These are phyloP conservation scores for Casuarina cunninghamiana DNA, from an alignment of 306 rosid species.

Conservation along the genomic window DNA sequence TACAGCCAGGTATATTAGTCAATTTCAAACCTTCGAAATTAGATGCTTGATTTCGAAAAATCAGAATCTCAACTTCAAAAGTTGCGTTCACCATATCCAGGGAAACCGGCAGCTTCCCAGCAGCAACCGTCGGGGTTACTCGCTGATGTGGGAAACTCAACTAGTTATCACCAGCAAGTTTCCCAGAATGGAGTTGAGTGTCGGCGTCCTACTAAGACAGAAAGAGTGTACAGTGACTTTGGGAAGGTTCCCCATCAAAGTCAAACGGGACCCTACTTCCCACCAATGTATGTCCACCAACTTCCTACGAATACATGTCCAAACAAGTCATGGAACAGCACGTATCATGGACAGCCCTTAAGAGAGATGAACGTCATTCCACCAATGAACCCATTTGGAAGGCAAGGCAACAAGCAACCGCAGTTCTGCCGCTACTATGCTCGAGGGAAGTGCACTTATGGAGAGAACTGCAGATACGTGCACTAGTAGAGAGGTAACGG, in stretches of 20 bases:
- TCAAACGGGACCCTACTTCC: background rate
- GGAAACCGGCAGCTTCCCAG: background rate
- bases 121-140: slow-evolving; percentile 15
- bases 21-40: slow-evolving; percentile 15
- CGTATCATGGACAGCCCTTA: slow-evolving; percentile 37
- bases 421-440: slow-evolving; percentile 59
- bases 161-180: slow-evolving; percentile 25
- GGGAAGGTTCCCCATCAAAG: slow-evolving; percentile 5
- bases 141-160: slow-evolving; percentile 3
- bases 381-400: background rate
- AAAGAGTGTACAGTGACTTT: background rate
- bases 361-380: slow-evolving; percentile 23
- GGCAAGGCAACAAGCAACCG: slow-evolving; percentile 31
- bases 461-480: slow-evolving; percentile 67
- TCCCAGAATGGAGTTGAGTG: background rate
- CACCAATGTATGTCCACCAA: slow-evolving; percentile 12
- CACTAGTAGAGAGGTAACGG: slow-evolving; percentile 40
- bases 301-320: slow-evolving; percentile 7
- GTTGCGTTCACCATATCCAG: slow-evolving; percentile 1
- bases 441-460: slow-evolving; percentile 62
- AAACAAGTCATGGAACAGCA: slow-evolving; percentile 8
- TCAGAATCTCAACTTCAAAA: slow-evolving; percentile 29
- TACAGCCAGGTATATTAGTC: background rate
- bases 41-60: slow-evolving; percentile 1
- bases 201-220: background rate